Evolutionary conservation across 164 flowering plant species (phyloP).

Genomic region (Paratinospora sagittata): DNA sequence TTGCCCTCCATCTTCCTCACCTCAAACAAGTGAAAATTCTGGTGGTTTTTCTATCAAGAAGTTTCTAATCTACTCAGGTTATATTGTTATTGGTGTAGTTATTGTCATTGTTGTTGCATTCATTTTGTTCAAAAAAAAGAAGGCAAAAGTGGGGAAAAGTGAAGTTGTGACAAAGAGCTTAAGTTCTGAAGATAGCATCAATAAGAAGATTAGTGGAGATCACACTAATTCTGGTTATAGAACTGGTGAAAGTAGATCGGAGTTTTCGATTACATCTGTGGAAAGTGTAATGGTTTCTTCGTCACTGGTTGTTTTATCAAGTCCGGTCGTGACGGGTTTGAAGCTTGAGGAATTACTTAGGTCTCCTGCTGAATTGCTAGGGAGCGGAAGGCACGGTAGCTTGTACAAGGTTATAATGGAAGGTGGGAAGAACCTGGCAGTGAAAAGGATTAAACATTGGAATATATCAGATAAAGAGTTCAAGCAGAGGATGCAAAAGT

Average conservation of each 20-base stretch:
- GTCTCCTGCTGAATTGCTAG: slow-evolving; percentile 69
- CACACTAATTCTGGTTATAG: slow-evolving; percentile 19
- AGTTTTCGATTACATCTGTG: slow-evolving; percentile 25
- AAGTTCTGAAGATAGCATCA: slow-evolving; percentile 16
- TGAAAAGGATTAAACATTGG: slow-evolving; percentile 70
- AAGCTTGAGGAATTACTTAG: slow-evolving; percentile 56
- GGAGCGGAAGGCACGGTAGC: slow-evolving; percentile 56
- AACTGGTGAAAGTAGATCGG: slow-evolving; percentile 27
- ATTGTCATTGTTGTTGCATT: slow-evolving; percentile 17
- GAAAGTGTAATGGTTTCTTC: slow-evolving; percentile 34
- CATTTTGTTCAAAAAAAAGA: slow-evolving; percentile 19
- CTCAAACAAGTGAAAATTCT: slow-evolving; percentile 13
- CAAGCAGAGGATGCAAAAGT: slow-evolving; percentile 43
- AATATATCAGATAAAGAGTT: slow-evolving; percentile 37
- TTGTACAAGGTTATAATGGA: slow-evolving; percentile 48
- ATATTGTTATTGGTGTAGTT: slow-evolving; percentile 25
- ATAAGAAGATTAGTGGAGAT: slow-evolving; percentile 15
- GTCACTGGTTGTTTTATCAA: slow-evolving; percentile 35
- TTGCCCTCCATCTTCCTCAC: slow-evolving; percentile 19
- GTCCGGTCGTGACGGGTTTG: slow-evolving; percentile 39
- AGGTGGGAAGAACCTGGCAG: slow-evolving; percentile 36
- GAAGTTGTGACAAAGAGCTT: slow-evolving; percentile 20
- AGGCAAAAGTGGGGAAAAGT: slow-evolving; percentile 15
- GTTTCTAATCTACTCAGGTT: slow-evolving; percentile 45
- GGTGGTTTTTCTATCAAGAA: slow-evolving; percentile 14